Evolutionary conservation across 257 asterid species (phyloP).

Genomic region (Datura wrightii): DNA sequence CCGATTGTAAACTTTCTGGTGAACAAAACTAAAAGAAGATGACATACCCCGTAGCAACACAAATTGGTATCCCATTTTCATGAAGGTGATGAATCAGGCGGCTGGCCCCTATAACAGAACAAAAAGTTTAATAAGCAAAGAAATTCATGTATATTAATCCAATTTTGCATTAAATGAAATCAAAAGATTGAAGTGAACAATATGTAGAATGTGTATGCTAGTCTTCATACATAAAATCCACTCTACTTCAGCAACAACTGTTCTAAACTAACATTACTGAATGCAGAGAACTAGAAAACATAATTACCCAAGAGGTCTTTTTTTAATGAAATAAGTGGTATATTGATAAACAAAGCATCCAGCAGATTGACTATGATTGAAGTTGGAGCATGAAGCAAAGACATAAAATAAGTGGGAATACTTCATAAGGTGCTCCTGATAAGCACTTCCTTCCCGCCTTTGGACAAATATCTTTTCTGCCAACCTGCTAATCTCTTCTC

Average conservation of each 20-base stretch:
- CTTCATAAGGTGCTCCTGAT: too few relatives aligned
- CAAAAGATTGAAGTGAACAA: conserved; percentile 4
- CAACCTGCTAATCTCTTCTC: too few relatives aligned
- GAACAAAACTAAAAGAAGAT: conserved; percentile 30
- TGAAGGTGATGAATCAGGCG: conserved; percentile 81
- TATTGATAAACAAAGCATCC: background rate
- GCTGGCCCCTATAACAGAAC: conserved; percentile 65
- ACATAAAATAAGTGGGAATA: too few relatives aligned
- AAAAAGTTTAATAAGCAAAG: background rate
- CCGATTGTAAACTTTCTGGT: conserved; percentile 13
- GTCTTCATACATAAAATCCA: conserved; percentile 1
- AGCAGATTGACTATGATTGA: too few relatives aligned
- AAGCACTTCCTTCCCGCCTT: too few relatives aligned
- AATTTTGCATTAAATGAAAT: background rate
- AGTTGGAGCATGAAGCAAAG: too few relatives aligned
- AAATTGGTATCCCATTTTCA: conserved; percentile 81
- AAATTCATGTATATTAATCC: background rate
- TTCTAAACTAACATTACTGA: background rate
- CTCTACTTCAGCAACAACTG: background rate
- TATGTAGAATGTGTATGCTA: background rate
- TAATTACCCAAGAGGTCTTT: background rate
- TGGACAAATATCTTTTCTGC: too few relatives aligned
- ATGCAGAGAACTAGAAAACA: background rate
- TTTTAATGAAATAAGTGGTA: background rate
- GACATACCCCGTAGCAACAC: conserved; percentile 90